Evolutionary conservation across 2,329 filamentous ascomycete species (phyloP).

Genomic region (Penicillium polonicum): DNA sequence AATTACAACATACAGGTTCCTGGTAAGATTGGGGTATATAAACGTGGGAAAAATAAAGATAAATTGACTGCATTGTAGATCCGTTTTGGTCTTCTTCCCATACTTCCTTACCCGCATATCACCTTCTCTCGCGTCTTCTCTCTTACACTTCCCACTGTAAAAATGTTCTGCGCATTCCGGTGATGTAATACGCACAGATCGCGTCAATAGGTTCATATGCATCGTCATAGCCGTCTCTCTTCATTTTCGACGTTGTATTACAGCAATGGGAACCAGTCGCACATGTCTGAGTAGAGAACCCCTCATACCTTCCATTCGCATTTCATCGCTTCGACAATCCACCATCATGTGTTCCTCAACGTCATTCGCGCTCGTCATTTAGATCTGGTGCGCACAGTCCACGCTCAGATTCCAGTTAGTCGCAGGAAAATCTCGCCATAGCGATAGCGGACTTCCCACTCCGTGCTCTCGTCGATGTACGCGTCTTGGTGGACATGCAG

Average conservation of each 20-base stretch:
- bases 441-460: conserved; percentile 21
- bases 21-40: conserved; percentile 23
- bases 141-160: not conserved
- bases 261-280: not conserved
- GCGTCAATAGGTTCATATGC: not conserved
- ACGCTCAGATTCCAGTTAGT: conserved; percentile 13
- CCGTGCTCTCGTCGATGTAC: conserved; percentile 37
- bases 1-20: conserved; percentile 17
- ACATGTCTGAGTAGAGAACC: not conserved
- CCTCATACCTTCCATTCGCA: not conserved
- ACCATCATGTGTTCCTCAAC: not conserved
- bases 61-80: not conserved
- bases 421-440: conserved; percentile 34
- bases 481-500: conserved; percentile 62
- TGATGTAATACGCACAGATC: conserved; percentile 4
- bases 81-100: not conserved
- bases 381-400: not conserved
- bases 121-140: not conserved
- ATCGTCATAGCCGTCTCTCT: not conserved
- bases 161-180: not conserved
- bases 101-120: not conserved
- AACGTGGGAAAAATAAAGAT: not conserved
- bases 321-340: not conserved
- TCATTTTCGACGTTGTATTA: not conserved
- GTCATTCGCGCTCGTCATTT: not conserved